Percentiles rank a stretch among this genome's conserved stretches.
Conservation (phyloP, 2,329 filamentous ascomycete genomes). For the Neonectria magnoliae region DNA sequence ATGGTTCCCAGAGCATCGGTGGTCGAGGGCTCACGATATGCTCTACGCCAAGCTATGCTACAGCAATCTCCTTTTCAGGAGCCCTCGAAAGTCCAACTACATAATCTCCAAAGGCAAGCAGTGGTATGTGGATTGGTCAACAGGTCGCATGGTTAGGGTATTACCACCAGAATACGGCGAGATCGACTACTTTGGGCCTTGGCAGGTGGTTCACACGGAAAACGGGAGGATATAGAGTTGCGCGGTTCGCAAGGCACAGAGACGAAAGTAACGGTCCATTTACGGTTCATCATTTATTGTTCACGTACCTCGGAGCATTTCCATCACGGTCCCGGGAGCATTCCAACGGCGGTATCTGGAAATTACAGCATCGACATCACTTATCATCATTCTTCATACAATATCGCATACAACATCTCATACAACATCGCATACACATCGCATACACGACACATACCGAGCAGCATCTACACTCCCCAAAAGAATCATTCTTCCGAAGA, state of each 20-base stretch:
- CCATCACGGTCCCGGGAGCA: constrained; percentile 14
- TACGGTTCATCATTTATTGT: constrained; percentile 14
- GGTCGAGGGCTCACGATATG: constrained; percentile 66
- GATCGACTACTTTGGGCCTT: constrained; percentile 59
- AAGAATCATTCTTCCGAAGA: background rate
- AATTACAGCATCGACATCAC: constrained; percentile 10
- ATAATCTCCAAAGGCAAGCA: constrained; percentile 66
- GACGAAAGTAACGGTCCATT: constrained; percentile 13
- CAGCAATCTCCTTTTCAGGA: constrained; percentile 65
- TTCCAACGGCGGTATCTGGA: constrained; percentile 10
- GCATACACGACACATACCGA: background rate
- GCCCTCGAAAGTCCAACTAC: constrained; percentile 67
- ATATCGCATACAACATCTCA: background rate
- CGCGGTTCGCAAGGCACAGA: constrained; percentile 14
- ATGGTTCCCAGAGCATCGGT: constrained; percentile 65
- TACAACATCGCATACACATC: background rate
- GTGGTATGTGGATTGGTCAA: constrained; percentile 69
- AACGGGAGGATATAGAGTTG: constrained; percentile 55
- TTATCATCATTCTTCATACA: background rate
- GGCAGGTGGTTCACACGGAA: constrained; percentile 61
- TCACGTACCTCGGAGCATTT: constrained; percentile 6
- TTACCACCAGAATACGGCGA: constrained; percentile 65
- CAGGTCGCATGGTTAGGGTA: constrained; percentile 64
- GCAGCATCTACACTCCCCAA: background rate
- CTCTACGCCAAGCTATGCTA: constrained; percentile 70